Percentiles rank a stretch among this genome's conserved stretches.
phyloP scores from a whole-genome alignment of 495 filamentous ascomycete genomes.

The Daldinia caldariorum region DNA sequence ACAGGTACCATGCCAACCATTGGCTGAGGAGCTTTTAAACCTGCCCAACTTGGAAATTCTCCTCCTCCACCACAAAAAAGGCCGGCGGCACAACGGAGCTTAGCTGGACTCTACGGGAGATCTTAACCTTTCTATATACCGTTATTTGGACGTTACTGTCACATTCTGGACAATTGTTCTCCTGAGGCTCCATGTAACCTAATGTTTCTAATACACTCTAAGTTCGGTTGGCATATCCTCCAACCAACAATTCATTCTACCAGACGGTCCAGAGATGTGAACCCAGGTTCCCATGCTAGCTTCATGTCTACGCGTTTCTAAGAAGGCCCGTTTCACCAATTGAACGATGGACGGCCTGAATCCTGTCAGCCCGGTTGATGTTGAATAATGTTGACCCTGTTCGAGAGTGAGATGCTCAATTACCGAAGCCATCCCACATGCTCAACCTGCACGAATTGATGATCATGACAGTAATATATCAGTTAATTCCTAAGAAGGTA shows the following conservation, averaged over 20 bases:
- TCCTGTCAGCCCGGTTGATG: constrained; percentile 8
- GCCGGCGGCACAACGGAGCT: not conserved
- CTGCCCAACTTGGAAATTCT: constrained; percentile 15
- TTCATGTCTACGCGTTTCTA: constrained; percentile 2
- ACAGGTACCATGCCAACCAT: constrained; percentile 37
- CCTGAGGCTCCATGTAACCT: constrained; percentile 9
- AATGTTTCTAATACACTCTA: constrained; percentile 10
- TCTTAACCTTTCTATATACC: constrained; percentile 2
- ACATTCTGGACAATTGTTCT: constrained; percentile 14
- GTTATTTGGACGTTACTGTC: not conserved
- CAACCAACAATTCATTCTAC: constrained; percentile 23
- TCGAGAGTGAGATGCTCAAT: constrained; percentile 5
- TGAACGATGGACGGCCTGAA: constrained; percentile 10
- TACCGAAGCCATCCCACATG: not conserved
- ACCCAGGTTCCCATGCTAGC: constrained; percentile 14
- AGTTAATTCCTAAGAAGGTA: not conserved
- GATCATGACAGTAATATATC: constrained; percentile 16
- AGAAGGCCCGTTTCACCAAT: not conserved
- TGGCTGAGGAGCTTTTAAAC: constrained; percentile 40
- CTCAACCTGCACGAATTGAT: not conserved
- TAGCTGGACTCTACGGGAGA: constrained; percentile 14
- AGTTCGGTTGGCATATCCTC: constrained; percentile 17
- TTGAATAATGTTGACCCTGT: constrained; percentile 15
- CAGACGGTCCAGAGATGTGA: constrained; percentile 4
- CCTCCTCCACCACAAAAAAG: constrained; percentile 11